These are phyloP conservation scores for Tetradesmus obliquus DNA, from an alignment of 139 green algal genomes.

Conservation along the genomic window DNA sequence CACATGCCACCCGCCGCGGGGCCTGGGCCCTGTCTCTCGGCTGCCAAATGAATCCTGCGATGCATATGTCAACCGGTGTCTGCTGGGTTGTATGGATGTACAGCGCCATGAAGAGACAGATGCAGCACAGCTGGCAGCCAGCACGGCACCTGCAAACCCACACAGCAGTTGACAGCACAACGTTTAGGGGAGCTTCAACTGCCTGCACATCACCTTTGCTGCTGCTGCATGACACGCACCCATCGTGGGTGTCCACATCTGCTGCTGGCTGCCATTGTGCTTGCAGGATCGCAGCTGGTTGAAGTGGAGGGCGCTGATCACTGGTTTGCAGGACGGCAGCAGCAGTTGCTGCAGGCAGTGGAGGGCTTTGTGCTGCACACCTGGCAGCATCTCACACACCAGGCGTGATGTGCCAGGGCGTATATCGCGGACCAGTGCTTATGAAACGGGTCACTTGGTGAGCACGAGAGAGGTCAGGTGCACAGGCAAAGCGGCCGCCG, in stretches of 20 bases:
- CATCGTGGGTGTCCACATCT: not conserved
- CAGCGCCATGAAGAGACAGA: too few species aligned
- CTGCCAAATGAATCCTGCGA: too few species aligned
- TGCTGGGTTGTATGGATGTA: too few species aligned
- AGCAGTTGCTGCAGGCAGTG: constrained; percentile 14
- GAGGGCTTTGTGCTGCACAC: not conserved
- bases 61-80: too few species aligned
- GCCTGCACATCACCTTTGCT: too few species aligned
- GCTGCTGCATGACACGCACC: too few species aligned
- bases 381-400: not conserved
- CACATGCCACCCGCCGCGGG: too few species aligned
- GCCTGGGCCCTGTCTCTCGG: too few species aligned
- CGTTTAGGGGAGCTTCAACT: too few species aligned
- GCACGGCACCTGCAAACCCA: too few species aligned
- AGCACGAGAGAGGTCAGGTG: not conserved
- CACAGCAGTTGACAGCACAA: too few species aligned
- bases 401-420: not conserved
- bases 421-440: not conserved
- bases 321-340: not conserved
- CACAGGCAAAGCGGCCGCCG: not conserved
- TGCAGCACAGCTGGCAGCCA: too few species aligned
- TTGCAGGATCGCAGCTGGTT: not conserved
- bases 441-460: not conserved
- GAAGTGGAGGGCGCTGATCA: not conserved
- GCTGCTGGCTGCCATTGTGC: not conserved